A percentile compares a stretch with the other conserved stretches of the same genome.
phyloP scores from a whole-genome alignment of 2,329 filamentous ascomycete species.

The Paecilomyces formosus region DNA sequence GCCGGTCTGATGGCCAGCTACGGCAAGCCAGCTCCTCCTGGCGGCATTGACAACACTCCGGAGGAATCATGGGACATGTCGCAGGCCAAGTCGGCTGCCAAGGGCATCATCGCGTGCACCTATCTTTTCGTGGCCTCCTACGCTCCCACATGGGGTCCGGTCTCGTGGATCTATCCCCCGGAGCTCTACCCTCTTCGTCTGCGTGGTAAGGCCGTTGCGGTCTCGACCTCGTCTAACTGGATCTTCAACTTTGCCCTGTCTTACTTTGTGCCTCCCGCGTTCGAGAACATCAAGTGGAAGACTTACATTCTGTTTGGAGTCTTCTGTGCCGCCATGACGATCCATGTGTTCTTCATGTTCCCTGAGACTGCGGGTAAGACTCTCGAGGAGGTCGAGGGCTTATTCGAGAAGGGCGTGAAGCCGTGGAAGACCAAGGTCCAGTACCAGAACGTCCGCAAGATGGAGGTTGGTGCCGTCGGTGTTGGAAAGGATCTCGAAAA shows the following conservation, averaged over 20 bases:
- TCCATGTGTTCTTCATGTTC: slow-evolving; percentile 60
- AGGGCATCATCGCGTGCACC: slow-evolving; percentile 61
- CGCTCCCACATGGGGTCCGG: slow-evolving; percentile 57
- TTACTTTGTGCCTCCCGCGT: slow-evolving; percentile 52
- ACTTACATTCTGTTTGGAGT: slow-evolving; percentile 70
- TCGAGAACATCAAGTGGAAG: slow-evolving; percentile 49
- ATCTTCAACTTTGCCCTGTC: slow-evolving; percentile 50
- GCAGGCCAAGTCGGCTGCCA: slow-evolving; percentile 40
- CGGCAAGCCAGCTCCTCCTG: slow-evolving; percentile 31
- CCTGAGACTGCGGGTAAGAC: slow-evolving; percentile 67
- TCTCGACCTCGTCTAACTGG: slow-evolving; percentile 58
- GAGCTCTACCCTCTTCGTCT: slow-evolving; percentile 57
- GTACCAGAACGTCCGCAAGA: slow-evolving; percentile 17
- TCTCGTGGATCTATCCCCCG: slow-evolving; percentile 53
- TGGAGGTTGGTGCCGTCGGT: slow-evolving; percentile 23
- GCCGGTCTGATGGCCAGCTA: slow-evolving; percentile 33
- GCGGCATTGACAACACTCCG: slow-evolving; percentile 23
- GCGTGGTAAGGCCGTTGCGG: slow-evolving; percentile 56
- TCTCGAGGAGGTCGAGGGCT: slow-evolving; percentile 68
- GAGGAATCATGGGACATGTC: slow-evolving; percentile 32
- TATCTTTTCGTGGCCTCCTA: slow-evolving; percentile 67
- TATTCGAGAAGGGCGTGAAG: slow-evolving; percentile 48
- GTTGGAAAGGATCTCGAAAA: slow-evolving; percentile 2
- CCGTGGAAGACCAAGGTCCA: slow-evolving; percentile 31
- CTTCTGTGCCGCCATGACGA: slow-evolving; percentile 59